phyloP scores from a whole-genome alignment of 495 filamentous ascomycete species.

The Penicillium psychrofluorescens region DNA sequence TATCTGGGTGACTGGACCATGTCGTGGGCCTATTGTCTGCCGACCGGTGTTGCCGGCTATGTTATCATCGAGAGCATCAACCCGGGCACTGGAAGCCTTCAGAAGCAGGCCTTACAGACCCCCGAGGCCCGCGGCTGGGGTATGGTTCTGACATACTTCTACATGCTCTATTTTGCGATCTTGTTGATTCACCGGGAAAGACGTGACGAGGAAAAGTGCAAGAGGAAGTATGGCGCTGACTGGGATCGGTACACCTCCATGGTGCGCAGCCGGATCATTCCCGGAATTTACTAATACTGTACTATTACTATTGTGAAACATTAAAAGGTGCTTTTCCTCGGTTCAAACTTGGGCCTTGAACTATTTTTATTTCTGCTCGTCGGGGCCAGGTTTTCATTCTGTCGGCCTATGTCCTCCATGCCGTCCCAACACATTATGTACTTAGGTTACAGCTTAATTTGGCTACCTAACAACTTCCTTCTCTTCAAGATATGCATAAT shows the following conservation, averaged over 20 bases:
- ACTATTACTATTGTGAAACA: too few species aligned
- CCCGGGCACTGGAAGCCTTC: slow-evolving; percentile 43
- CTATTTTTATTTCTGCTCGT: too few species aligned
- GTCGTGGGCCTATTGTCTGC: slow-evolving; percentile 85
- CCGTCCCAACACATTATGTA: too few species aligned
- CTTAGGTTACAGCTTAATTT: too few species aligned
- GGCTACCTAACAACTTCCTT: too few species aligned
- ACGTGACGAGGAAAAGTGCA: slow-evolving; percentile 89
- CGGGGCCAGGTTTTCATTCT: too few species aligned
- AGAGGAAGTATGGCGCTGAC: slow-evolving; percentile 84
- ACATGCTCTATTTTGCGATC: slow-evolving; percentile 85
- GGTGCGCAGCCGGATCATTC: slow-evolving; percentile 80
- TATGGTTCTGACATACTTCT: slow-evolving; percentile 90
- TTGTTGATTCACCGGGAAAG: slow-evolving; percentile 85
- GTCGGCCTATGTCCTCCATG: too few species aligned
- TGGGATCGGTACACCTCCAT: slow-evolving; percentile 84
- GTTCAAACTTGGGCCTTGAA: too few species aligned
- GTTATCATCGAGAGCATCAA: slow-evolving; percentile 42
- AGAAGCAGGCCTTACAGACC: slow-evolving; percentile 57
- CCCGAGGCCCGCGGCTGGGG: slow-evolving; percentile 68
- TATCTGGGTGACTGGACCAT: slow-evolving; percentile 97
- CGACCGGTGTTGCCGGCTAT: slow-evolving; percentile 83
- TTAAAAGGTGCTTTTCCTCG: too few species aligned
- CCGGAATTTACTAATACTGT: slow-evolving; percentile 69
- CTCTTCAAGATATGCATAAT: too few species aligned